Evolutionary conservation across 306 rosid species (phyloP).

Genomic region (Spatholobus suberectus): DNA sequence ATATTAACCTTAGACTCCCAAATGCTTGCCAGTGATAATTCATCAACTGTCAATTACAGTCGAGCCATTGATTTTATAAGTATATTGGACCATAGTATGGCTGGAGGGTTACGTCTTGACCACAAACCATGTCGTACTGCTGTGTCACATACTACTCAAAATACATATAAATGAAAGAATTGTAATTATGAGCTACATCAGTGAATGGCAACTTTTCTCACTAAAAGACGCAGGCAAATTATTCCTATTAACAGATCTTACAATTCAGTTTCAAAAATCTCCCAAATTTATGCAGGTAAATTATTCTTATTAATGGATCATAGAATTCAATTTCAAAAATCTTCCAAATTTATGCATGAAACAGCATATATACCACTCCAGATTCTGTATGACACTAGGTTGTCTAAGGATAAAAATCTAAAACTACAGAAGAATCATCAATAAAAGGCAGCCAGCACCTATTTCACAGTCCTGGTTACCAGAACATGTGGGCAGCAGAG

Average conservation of each 20-base stretch:
- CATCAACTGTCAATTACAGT: constrained; percentile 32
- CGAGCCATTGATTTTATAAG: constrained; percentile 25
- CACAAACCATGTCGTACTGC: neutral
- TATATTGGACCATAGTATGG: constrained; percentile 2
- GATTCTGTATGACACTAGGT: neutral
- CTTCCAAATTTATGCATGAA: constrained; percentile 10
- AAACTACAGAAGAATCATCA: constrained; percentile 6
- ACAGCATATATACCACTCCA: neutral
- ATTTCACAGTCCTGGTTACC: constrained; percentile 18
- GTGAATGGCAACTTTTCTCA: constrained; percentile 8
- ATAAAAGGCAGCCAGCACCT: constrained; percentile 8
- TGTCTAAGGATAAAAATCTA: neutral
- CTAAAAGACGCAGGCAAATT: neutral
- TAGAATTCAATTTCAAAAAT: neutral
- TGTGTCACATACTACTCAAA: neutral
- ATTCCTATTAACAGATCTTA: constrained; percentile 7
- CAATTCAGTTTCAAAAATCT: constrained; percentile 7
- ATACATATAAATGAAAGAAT: constrained; percentile 1
- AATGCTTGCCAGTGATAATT: constrained; percentile 14
- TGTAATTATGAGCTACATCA: neutral
- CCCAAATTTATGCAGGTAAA: constrained; percentile 14
- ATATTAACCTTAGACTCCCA: constrained; percentile 13
- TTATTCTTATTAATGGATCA: constrained; percentile 10
- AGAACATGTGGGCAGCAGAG: neutral
- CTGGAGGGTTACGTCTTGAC: neutral